Evolutionary conservation across 164 flowering plant species (phyloP), one percentile per base, ranked within the genome.

Genomic region (Magnolia sinica): DNA sequence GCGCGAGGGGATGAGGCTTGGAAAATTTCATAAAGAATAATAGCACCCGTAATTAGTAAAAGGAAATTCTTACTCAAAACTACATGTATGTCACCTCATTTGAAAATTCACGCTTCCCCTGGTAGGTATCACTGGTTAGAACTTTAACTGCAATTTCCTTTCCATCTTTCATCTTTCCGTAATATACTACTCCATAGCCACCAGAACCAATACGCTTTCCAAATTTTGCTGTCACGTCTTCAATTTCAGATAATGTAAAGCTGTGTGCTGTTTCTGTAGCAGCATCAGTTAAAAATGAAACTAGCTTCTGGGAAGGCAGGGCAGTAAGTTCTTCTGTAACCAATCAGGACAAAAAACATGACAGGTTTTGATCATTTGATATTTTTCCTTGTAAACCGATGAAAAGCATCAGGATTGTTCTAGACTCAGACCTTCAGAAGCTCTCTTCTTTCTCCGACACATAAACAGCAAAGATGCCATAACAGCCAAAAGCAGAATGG

Each of bases 111-210:
- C 94, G 83, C 82, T 91, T 93, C 69, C 99, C 98, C 81, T 94
- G 98, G 78, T 79, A 94, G 61, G 98, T 91, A 85, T 94, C 87
- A 76, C 85, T 94, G 37, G 87, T 88, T 13, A 94, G 84, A 71
- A 94, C 91, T 85, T 96, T 96, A 70, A 94, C 99, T 4, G 99
- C 99, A 83, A 96, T 90, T 87, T 96, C 99, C 75, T 82, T 93
- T 65, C 88, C 97, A 81, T 93, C 97, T 78, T 86, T 88, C 86
- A 91, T 37, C 86, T 86, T 90, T 75, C 99, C 99, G 81, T 94
- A 92, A 81, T 89, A 94, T 13, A 96, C 99, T 55, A 91, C 88
- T 73, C 98, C 99, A 86, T 90, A 96, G 49, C 99, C 98, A 50
- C 98, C 99, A 65, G 98, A 89, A 29, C 99, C 99, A 80, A 96